Percentiles rank a stretch among this genome's conserved stretches.
Evolutionary conservation across 2,329 filamentous ascomycete genomes (phyloP).

Genomic region (Ophiostoma triangulosporum): DNA sequence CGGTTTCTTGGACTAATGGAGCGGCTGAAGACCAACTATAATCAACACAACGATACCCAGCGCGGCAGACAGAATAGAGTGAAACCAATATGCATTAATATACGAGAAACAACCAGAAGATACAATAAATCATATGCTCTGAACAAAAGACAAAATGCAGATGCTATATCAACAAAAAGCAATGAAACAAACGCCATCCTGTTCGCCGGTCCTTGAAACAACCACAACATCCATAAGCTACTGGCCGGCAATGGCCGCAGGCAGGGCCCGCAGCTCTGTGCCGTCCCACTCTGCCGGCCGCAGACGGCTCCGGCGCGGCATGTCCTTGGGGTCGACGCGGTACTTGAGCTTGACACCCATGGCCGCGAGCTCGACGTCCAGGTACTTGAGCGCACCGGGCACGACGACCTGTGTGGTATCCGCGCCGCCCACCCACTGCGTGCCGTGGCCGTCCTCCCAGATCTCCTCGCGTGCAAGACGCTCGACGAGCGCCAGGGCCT

Average conservation of each 20-base stretch:
- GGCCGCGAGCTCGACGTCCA: slow-evolving; percentile 88
- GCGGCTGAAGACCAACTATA: background rate
- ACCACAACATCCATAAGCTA: background rate
- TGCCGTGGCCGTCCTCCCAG: slow-evolving; percentile 85
- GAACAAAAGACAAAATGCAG: background rate
- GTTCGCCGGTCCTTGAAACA: background rate
- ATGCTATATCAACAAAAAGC: background rate
- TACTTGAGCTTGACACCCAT: slow-evolving; percentile 97
- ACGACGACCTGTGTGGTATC: slow-evolving; percentile 86
- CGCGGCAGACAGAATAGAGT: too few relatives aligned
- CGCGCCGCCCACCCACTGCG: slow-evolving; percentile 75
- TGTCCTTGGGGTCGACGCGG: slow-evolving; percentile 50
- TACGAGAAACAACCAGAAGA: background rate
- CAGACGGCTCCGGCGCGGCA: slow-evolving; percentile 38
- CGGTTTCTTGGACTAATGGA: background rate
- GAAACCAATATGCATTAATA: background rate
- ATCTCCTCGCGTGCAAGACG: slow-evolving; percentile 32
- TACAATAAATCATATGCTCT: background rate
- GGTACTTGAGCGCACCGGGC: slow-evolving; percentile 79
- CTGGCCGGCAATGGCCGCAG: background rate
- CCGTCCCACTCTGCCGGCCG: slow-evolving; percentile 20
- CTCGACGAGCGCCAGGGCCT: slow-evolving; percentile 1
- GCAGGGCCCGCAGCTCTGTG: slow-evolving; percentile 2
- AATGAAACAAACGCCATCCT: background rate
- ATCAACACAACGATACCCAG: too few relatives aligned